phyloP scores from a whole-genome alignment of 495 filamentous ascomycete genomes.

The Trichoderma asperelloides region DNA sequence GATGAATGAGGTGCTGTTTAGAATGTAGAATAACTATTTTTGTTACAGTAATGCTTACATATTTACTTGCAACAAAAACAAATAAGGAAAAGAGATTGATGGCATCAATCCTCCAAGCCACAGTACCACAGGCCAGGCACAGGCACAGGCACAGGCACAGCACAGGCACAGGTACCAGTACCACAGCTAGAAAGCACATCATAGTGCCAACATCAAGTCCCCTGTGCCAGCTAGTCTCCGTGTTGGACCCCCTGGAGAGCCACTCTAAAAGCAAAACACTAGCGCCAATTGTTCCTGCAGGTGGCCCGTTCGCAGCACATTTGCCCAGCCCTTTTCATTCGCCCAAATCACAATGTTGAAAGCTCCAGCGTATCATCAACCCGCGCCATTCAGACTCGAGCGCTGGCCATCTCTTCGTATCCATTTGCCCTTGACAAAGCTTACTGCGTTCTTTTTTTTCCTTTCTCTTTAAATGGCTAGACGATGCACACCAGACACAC shows the following conservation, averaged over 20 bases:
- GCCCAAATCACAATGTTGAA: not conserved
- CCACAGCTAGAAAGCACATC: not conserved
- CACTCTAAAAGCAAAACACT: not conserved
- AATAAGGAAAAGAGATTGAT: not conserved
- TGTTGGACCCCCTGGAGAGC: not conserved
- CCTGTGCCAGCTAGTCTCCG: not conserved
- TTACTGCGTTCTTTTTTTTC: no score
- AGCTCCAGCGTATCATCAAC: not conserved
- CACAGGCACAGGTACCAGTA: not conserved
- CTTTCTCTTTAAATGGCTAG: not conserved
- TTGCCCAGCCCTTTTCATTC: not conserved
- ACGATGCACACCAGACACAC: not conserved
- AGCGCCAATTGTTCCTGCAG: constrained; percentile 6
- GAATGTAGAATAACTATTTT: no score
- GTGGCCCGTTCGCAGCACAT: not conserved
- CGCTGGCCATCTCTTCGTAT: not conserved
- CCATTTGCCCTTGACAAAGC: no score
- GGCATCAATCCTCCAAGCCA: not conserved
- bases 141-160: not conserved
- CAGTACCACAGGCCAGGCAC: not conserved
- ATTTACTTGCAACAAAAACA: not conserved
- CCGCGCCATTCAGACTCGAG: not conserved
- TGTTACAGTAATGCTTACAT: no score
- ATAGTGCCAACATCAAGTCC: no score
- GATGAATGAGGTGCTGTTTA: no score